Base-by-base conservation (phyloP, 441 rosid species). In the Erysimum cheiri region DNA sequence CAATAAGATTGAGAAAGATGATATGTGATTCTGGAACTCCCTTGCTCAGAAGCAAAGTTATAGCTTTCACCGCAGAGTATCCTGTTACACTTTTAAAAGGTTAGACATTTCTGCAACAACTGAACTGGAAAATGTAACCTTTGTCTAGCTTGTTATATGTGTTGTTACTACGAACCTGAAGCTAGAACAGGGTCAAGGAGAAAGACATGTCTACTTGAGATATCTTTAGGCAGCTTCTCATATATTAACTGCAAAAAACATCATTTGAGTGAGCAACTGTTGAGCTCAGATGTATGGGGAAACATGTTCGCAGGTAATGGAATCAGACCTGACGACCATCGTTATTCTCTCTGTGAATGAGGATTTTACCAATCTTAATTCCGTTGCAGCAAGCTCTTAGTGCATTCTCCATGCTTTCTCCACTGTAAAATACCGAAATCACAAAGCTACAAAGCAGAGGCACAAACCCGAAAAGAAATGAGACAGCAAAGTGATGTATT, bases 331-430 rank as follows among this genome's bases (percentile, higher is more conserved):
- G 92, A 40, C 87, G 80, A 63, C 97, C 96, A 63, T 79, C 78
- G 56, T 72, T 74, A 32, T 88, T 87, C 75, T 83, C 94, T 75
- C 92, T 81, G 55, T 87, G 96, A 59, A 90, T 90, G 35, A 91
- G 92, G 36, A 94, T 86, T 81, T 91, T 94, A 24, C 99, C 97
- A 32, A 94, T 87, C 77, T 90, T 94, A 66, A 90, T 88, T 59
- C 97, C 90, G 46, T 94, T 92, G 75, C 99, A 92, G 70, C 99
- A 94, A n/a, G 97, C 97, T 75, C 97, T 78, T 49, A 94, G 77
- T 5, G 98, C 99, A 60, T 94, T 94, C 75, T 94, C 98, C 99
- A 94, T 94, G 85, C 99, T 94, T 71, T 94, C 99, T 15, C 99
- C 99, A 70, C 99, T 94, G 69, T 12, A n/a, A 32, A 37, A 8